Base-by-base conservation (phyloP, 441 rosid species). In the Populus hybrid region DNA sequence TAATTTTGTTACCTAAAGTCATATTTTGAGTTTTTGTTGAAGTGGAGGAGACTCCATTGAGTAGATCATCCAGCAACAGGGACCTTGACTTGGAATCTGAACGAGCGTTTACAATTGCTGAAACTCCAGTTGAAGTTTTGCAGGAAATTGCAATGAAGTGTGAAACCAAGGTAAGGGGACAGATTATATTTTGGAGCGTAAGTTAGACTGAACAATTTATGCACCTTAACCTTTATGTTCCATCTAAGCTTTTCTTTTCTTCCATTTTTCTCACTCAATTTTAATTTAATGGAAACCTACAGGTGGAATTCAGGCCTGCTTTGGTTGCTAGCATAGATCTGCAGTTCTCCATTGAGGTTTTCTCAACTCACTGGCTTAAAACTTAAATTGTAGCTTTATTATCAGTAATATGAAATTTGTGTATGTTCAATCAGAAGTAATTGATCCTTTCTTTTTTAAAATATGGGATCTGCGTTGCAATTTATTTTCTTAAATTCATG, bases 291-390 rank as follows among this genome's bases (percentile, higher is more conserved):
- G 75, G 53, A 46, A 75, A 68, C 34, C 82, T 80, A 74, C 84
- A 97, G 97, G 93, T 93, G 85, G 99, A 94, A 79, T 97, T 90
- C 82, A 88, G 83, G 82, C 85, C 86, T 19, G 79, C 88, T 72
- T 79, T 97, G 86, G 89, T 93, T 84, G 84, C 86, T 78, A 85
- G 93, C 89, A 84, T 82, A 69, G 94, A 88, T 78, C 85, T 97
- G 84, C 91, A 89, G 83, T 97, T 97, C 84, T 90, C 86, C 57
- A 74, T 88, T 85, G 98, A 94, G 99, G 99, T 88, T 83, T 79
- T 36, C 69, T 57, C 34, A 63, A 36, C 76, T 76, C 79, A 82
- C 79, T 81, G 68, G 70, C 80, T 73, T 75, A 26, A 28, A 71
- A 21, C 67, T 84, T 57, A 71, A 35, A 6, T 11, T 35, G 67